Base-by-base conservation (phyloP, 495 filamentous ascomycete genomes). In the Astrothelium subdiscretum region DNA sequence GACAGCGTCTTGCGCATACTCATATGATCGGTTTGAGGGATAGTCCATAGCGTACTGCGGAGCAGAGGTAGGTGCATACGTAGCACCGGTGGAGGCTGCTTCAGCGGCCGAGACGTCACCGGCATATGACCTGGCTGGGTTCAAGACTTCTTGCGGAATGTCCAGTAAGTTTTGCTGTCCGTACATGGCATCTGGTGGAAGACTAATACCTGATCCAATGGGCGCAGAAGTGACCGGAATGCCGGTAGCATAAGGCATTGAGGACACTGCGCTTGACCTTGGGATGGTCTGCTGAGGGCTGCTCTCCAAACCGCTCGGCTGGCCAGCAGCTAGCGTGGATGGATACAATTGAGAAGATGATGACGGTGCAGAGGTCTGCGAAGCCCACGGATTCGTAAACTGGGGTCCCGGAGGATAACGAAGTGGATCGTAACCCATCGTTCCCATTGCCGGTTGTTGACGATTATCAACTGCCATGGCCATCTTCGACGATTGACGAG, bases 301-400 rank as follows among this genome's bases (percentile, higher is more conserved):
- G 69, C 75, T 70, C 71, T 77, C 77, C 72, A 83, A 66, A 73
- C 71, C 70, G 65, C 48, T 54, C 15, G 76, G 73, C 68, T 71
- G 76, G 71, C 76, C 85, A 81, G 78, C 82, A 66, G 81, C 79
- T 75, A 82, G 81, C 70, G 79, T 75, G 35, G 78, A 82, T 58
- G 81, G 74, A 63, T 85, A 85, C 31, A 84, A 70, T 1, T 80
- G 78, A 27, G 78, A 76, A 20, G 79, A 74, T 51, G 79, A 77
- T 57, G 83, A 76, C 22, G 86, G 81, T 31, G 85, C 79, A n/a
- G 78, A 74, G 5, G 77, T 27, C 5, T 54, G 48, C 61, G 86
- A 78, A 61, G 79, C 80, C 92, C 92, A 97, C 18, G 92, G 92
- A 73, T 97, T 91, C 70, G 89, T 91, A 79, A 97, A 97, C 70